Evolutionary conservation across 2,329 filamentous ascomycete species (phyloP).

Genomic region (Aaosphaeria pasadenensis): DNA sequence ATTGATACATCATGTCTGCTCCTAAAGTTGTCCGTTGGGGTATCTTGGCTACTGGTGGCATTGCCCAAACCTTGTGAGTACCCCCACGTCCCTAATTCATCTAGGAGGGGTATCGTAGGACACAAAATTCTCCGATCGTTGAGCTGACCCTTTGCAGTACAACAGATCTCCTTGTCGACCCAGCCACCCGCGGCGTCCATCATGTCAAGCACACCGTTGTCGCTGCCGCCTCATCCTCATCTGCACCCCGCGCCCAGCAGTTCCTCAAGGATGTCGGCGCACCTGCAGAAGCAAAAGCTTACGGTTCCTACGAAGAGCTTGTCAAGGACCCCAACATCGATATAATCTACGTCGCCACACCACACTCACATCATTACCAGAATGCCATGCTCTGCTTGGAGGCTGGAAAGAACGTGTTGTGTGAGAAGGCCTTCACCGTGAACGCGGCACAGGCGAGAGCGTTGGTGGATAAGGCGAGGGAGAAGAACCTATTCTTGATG

Average conservation of each 20-base stretch:
- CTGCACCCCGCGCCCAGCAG: conserved; percentile 63
- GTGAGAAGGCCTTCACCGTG: conserved; percentile 87
- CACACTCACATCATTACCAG: conserved; percentile 91
- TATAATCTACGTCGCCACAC: conserved; percentile 85
- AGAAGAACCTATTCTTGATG: conserved; percentile 57
- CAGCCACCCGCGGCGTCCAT: conserved; percentile 63
- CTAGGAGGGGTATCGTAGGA: neutral
- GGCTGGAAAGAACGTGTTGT: conserved; percentile 83
- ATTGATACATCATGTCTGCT: conserved; percentile 21
- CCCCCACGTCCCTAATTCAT: conserved; percentile 10
- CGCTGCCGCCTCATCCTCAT: conserved; percentile 77
- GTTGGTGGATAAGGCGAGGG: conserved; percentile 67
- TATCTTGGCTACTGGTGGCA: conserved; percentile 49
- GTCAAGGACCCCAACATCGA: conserved; percentile 76
- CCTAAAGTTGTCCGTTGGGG: conserved; percentile 42
- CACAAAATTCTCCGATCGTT: neutral
- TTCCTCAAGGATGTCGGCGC: conserved; percentile 72
- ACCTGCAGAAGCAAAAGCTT: conserved; percentile 66
- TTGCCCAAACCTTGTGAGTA: conserved; percentile 43
- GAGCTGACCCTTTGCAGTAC: conserved; percentile 37
- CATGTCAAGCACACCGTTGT: conserved; percentile 76
- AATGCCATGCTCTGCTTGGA: conserved; percentile 82
- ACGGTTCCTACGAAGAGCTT: conserved; percentile 79
- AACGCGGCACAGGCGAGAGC: conserved; percentile 73
- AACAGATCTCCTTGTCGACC: conserved; percentile 75